These are phyloP conservation scores for Citrus unshiu DNA, from an alignment of 345 rosid genomes.

Conservation along the genomic window DNA sequence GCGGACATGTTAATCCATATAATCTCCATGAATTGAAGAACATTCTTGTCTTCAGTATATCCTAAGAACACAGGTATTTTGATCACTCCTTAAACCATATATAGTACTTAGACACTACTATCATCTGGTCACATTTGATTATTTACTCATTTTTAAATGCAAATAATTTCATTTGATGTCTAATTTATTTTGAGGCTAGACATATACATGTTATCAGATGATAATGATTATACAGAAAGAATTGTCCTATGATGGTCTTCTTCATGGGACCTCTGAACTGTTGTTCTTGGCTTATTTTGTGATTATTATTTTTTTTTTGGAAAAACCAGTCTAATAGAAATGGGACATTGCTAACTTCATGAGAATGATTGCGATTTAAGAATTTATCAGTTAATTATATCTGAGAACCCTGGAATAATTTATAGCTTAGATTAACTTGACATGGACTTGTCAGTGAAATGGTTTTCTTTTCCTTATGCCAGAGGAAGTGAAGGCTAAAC, in stretches of 20 bases:
- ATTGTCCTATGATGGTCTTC: neutral
- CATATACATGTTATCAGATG: neutral
- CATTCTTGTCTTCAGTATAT: neutral
- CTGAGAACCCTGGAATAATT: neutral
- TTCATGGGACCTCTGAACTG: neutral
- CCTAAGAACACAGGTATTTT: too few species aligned
- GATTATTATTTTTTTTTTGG: neutral
- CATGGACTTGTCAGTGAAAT: neutral
- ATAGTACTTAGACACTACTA: neutral
- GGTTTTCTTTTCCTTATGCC: constrained; percentile 5
- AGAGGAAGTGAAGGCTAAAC: constrained; percentile 82
- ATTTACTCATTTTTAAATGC: neutral
- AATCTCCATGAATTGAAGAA: neutral
- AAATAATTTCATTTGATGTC: neutral
- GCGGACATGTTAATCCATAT: neutral
- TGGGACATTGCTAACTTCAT: neutral
- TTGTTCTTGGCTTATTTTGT: neutral
- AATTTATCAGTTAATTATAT: neutral
- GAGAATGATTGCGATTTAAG: neutral
- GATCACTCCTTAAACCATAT: neutral
- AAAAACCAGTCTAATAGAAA: neutral
- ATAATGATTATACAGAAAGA: neutral
- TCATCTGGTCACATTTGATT: neutral
- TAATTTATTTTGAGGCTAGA: neutral
- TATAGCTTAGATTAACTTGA: neutral